Conservation (phyloP, 1,139 yeast genomes). For the Pichia sp. region DNA sequence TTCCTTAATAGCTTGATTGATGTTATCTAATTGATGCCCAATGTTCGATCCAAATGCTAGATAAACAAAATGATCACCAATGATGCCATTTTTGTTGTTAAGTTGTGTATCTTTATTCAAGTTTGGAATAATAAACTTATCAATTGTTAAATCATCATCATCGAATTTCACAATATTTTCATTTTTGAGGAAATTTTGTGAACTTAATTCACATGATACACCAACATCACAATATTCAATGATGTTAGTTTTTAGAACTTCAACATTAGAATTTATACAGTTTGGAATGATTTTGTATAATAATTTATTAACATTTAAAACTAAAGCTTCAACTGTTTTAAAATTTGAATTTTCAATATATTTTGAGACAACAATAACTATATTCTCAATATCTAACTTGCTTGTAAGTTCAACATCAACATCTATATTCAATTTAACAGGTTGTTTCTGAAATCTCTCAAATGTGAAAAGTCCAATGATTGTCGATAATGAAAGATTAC, state of each 20-base stretch:
- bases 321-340: constrained; percentile 90
- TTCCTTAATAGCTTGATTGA: constrained; percentile 48
- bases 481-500: constrained; percentile 32
- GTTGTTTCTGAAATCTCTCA: constrained; percentile 76
- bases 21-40: constrained; percentile 64
- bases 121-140: constrained; percentile 30
- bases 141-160: constrained; percentile 14
- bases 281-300: constrained; percentile 28
- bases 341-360: constrained; percentile 72
- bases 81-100: constrained; percentile 1
- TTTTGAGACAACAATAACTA: constrained; percentile 14
- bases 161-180: constrained; percentile 22
- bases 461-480: constrained; percentile 88
- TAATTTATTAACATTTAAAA: constrained; percentile 62
- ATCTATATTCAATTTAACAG: constrained; percentile 49
- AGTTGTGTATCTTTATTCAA: constrained; percentile 29
- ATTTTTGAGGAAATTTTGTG: constrained; percentile 31
- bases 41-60: constrained; percentile 87
- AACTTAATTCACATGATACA: constrained; percentile 55
- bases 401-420: constrained; percentile 33
- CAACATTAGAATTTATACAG: constrained; percentile 41
- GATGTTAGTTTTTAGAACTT: constrained; percentile 83
- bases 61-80: constrained; percentile 48
- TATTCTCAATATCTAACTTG: background rate
- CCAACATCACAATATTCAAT: constrained; percentile 85